These are phyloP conservation scores for Agarophyton chilense DNA, from an alignment of 23 red algal species.

Conservation along the genomic window DNA sequence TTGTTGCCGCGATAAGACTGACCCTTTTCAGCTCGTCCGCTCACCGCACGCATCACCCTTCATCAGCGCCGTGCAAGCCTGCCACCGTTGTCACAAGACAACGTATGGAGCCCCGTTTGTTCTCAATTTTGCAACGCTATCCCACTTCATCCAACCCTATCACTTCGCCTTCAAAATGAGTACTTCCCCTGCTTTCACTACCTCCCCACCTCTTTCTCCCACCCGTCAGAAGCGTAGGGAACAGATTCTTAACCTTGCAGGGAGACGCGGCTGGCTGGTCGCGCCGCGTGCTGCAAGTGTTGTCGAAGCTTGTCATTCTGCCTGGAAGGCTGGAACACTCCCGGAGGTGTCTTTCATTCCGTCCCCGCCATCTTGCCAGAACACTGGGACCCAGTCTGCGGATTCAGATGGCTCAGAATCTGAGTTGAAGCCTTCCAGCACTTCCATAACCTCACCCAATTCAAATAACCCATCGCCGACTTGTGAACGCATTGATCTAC, in stretches of 20 bases:
- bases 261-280: slow-evolving; percentile 25
- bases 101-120: not conserved
- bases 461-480: not conserved
- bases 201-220: slow-evolving; percentile 14
- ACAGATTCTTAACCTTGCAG: slow-evolving; percentile 23
- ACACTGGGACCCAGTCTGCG: not conserved
- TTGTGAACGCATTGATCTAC: not conserved
- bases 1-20: not conserved
- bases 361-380: not conserved
- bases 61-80: not conserved
- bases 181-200: not conserved
- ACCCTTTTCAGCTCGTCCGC: not conserved
- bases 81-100: not conserved
- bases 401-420: not conserved
- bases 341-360: slow-evolving; percentile 9
- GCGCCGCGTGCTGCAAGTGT: not conserved
- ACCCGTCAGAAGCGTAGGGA: not conserved
- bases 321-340: slow-evolving; percentile 23
- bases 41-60: not conserved
- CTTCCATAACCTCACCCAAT: not conserved
- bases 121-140: not conserved
- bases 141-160: not conserved
- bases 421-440: not conserved
- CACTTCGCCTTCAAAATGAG: not conserved
- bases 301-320: slow-evolving; percentile 6